These are phyloP conservation scores for Quercus aquifolioides DNA, from an alignment of 306 rosid genomes.

Conservation along the genomic window DNA sequence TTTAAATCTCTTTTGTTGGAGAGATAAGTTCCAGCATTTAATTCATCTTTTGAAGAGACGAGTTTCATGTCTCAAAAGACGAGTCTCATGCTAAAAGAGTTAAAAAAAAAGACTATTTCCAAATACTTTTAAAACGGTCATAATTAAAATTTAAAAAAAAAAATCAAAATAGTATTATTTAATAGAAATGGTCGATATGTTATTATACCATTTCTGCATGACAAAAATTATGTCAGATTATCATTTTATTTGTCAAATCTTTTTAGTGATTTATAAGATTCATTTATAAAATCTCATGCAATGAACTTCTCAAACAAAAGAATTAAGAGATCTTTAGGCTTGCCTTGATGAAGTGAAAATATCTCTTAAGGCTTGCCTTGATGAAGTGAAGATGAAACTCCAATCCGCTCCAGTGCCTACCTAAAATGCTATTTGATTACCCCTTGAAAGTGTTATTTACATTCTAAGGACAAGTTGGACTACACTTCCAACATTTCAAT, in stretches of 20 bases:
- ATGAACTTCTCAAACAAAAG: constrained; percentile 53
- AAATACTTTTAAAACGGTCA: too few relatives aligned
- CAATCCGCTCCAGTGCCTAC: constrained; percentile 24
- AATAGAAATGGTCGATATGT: background rate
- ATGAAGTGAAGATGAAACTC: constrained; percentile 47
- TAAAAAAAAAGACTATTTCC: too few relatives aligned
- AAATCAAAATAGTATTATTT: too few relatives aligned
- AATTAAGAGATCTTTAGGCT: constrained; percentile 56
- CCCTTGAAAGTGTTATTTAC: background rate
- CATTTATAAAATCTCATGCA: constrained; percentile 39
- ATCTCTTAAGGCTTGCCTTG: too few relatives aligned
- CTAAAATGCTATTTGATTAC: constrained; percentile 10
- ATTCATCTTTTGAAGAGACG: too few relatives aligned
- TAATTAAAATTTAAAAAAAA: too few relatives aligned
- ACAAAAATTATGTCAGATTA: background rate
- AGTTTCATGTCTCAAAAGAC: too few relatives aligned
- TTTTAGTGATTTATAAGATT: constrained; percentile 8
- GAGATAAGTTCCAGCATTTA: too few relatives aligned
- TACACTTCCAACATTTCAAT: background rate
- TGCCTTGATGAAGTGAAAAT: constrained; percentile 26
- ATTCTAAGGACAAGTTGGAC: constrained; percentile 14
- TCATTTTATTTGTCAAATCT: background rate
- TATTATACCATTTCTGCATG: background rate
- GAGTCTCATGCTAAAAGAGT: too few relatives aligned
- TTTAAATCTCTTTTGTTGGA: too few relatives aligned